Conservation (phyloP, 2,329 filamentous ascomycete species). For the Bipolaris cookei region DNA sequence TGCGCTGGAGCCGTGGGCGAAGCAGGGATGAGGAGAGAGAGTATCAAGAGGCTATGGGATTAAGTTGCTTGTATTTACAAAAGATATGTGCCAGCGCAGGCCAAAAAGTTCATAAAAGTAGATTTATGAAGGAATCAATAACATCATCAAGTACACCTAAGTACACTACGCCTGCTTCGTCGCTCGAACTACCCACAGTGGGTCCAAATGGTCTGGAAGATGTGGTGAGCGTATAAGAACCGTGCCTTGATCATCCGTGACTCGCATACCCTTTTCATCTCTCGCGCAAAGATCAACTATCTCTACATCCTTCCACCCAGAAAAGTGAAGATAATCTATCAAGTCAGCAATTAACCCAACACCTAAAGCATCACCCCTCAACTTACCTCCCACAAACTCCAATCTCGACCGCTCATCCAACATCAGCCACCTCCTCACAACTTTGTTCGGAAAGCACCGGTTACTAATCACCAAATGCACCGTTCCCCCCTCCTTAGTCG, state of each 20-base stretch:
- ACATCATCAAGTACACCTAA: not conserved
- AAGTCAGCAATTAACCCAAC: not conserved
- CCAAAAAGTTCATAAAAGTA: not conserved
- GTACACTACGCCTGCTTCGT: constrained; percentile 15
- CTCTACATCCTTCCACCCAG: constrained; percentile 60
- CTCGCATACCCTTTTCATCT: constrained; percentile 30
- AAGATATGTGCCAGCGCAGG: not conserved
- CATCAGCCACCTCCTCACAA: constrained; percentile 56
- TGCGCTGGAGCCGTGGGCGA: constrained; percentile 1
- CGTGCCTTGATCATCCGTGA: constrained; percentile 32
- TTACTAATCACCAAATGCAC: constrained; percentile 61
- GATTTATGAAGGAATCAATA: not conserved
- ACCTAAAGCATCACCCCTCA: not conserved
- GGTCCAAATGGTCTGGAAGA: constrained; percentile 31
- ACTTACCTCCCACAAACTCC: constrained; percentile 55
- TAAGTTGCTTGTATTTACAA: not conserved
- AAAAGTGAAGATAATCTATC: constrained; percentile 57
- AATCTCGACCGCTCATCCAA: constrained; percentile 55
- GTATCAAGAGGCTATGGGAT: too few relatives aligned
- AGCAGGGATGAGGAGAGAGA: not conserved
- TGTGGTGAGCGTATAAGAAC: constrained; percentile 17
- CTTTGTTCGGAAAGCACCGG: constrained; percentile 62
- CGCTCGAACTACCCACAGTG: constrained; percentile 38
- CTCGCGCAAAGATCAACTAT: constrained; percentile 59
- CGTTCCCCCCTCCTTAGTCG: constrained; percentile 52